Conservation (phyloP, 1,284 basidiomycete genomes). For the Trametes sp. region DNA sequence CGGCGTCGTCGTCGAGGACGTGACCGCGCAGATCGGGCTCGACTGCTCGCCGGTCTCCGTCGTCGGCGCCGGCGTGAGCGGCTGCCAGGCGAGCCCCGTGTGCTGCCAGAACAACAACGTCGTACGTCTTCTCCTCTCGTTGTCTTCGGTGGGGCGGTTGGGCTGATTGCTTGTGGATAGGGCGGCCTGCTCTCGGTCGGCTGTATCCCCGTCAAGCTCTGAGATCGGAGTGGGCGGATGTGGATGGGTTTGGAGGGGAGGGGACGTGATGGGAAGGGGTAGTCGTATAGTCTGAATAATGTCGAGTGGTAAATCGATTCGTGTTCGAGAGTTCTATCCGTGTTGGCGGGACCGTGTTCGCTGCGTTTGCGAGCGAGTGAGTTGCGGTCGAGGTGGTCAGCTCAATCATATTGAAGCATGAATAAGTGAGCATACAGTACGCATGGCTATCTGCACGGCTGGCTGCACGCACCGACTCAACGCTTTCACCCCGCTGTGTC, state of each 20-base stretch:
- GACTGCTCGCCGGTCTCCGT: conserved; percentile 27
- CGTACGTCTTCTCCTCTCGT: conserved; percentile 18
- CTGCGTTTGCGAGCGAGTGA: no score
- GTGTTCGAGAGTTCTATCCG: not conserved
- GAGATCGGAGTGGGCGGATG: not conserved
- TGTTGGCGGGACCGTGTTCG: no score
- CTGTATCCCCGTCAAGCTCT: conserved; percentile 19
- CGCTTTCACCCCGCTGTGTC: no score
- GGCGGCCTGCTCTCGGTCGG: conserved; percentile 22
- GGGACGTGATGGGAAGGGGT: not conserved
- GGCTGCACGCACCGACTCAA: no score
- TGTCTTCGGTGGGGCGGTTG: no score
- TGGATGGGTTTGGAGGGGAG: not conserved
- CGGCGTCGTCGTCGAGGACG: conserved; percentile 22
- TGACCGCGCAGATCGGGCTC: conserved; percentile 20
- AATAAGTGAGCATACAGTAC: no score
- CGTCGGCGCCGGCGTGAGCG: conserved; percentile 24
- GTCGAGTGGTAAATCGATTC: not conserved
- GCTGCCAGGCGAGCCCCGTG: conserved; percentile 23
- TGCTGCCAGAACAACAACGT: conserved; percentile 33
- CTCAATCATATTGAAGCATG: no score
- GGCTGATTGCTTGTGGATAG: not conserved
- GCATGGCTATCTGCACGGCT: no score
- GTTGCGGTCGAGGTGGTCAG: no score
- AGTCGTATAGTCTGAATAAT: not conserved